Percentiles rank a stretch among this genome's conserved stretches.
These are phyloP conservation scores for Lanmaoa rubissima DNA, from an alignment of 768 basidiomycete genomes.

Conservation along the genomic window DNA sequence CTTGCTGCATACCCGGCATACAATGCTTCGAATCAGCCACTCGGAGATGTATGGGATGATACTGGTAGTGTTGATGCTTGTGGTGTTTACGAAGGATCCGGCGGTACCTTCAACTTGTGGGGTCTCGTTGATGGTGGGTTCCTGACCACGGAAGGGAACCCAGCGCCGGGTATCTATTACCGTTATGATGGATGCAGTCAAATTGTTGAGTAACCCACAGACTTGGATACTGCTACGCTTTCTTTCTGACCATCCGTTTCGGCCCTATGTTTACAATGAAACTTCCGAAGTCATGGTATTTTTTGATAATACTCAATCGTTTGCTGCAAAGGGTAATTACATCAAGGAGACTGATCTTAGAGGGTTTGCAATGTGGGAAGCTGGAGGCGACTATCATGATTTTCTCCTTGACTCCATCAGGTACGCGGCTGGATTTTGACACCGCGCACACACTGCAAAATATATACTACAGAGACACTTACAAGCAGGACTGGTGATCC, in stretches of 20 bases:
- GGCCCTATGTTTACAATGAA: slow-evolving; percentile 67
- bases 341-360: too few species aligned
- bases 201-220: slow-evolving; percentile 46
- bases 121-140: slow-evolving; percentile 57
- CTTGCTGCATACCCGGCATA: slow-evolving; percentile 52
- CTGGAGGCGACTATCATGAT: slow-evolving; percentile 60
- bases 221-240: neutral
- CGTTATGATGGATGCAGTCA: slow-evolving; percentile 63
- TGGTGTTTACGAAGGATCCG: slow-evolving; percentile 43
- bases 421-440: neutral
- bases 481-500: neutral
- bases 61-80: slow-evolving; percentile 49
- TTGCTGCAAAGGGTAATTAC: slow-evolving; percentile 57
- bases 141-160: slow-evolving; percentile 33
- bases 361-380: slow-evolving; percentile 72
- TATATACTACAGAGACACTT: neutral
- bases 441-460: neutral
- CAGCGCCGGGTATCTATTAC: slow-evolving; percentile 46
- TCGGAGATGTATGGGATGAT: slow-evolving; percentile 61
- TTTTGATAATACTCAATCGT: slow-evolving; percentile 59
- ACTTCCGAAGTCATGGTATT: slow-evolving; percentile 54
- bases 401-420: slow-evolving; percentile 58
- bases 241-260: neutral
- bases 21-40: slow-evolving; percentile 39
- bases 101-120: slow-evolving; percentile 60